Evolutionary conservation across 176 grass and related monocot genomes (phyloP).

Genomic region (Thinopyrum elongatum): DNA sequence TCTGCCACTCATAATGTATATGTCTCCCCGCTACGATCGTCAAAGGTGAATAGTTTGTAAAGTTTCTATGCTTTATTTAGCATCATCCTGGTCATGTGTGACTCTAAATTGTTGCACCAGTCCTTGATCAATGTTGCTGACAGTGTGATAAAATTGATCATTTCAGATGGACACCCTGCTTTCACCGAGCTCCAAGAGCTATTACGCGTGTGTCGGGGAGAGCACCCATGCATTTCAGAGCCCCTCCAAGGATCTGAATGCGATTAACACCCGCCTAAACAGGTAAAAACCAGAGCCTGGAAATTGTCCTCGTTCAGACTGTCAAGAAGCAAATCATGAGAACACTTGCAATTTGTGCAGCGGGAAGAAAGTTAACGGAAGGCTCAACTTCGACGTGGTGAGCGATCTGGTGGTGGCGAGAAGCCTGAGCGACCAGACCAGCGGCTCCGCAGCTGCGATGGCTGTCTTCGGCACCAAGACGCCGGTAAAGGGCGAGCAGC

Average conservation of each 20-base stretch:
- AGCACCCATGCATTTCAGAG: conserved; percentile 97
- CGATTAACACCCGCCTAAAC: conserved; percentile 86
- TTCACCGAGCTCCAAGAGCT: conserved; percentile 98
- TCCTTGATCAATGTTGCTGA: background rate
- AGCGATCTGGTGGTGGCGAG: conserved; percentile 75
- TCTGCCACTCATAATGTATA: conserved; percentile 96
- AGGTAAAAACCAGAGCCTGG: conserved; percentile 38
- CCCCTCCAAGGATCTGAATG: conserved; percentile 93
- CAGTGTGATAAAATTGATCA: background rate
- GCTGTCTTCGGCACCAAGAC: conserved; percentile 20
- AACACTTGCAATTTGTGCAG: conserved; percentile 32
- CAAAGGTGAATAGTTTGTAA: conserved; percentile 53
- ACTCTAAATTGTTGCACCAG: background rate
- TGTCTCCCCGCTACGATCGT: conserved; percentile 82
- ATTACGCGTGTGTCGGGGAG: conserved; percentile 92
- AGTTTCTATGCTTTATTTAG: background rate
- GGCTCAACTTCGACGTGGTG: conserved; percentile 83
- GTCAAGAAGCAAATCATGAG: too few species aligned
- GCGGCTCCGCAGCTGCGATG: conserved; percentile 6
- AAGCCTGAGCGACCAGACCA: conserved; percentile 55
- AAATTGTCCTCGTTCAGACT: background rate
- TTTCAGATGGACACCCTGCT: conserved; percentile 91
- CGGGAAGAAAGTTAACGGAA: conserved; percentile 60
- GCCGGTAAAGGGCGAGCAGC: conserved; percentile 58
- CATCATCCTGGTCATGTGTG: background rate